Evolutionary conservation across 2,329 filamentous ascomycete species (phyloP).

Genomic region (Cladorrhinum sp.): DNA sequence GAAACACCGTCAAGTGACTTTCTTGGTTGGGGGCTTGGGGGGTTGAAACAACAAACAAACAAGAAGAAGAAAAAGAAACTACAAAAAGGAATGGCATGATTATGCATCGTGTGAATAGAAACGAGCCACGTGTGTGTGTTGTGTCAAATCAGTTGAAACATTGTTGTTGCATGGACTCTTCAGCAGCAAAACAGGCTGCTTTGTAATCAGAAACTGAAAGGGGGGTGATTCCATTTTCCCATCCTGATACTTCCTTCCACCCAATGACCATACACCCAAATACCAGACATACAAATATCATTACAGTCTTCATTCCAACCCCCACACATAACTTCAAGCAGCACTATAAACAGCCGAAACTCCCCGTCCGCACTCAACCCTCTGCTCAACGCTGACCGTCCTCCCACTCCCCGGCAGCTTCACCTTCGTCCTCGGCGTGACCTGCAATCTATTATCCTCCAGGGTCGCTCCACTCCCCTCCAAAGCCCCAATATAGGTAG

Average conservation of each 20-base stretch:
- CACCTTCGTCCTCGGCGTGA: slow-evolving; percentile 73
- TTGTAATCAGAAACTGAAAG: not conserved
- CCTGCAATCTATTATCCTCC: slow-evolving; percentile 72
- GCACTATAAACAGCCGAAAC: slow-evolving; percentile 79
- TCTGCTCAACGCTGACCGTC: slow-evolving; percentile 76
- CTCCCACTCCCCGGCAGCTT: slow-evolving; percentile 60
- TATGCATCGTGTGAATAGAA: not conserved
- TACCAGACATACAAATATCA: not conserved
- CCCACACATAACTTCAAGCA: slow-evolving; percentile 23
- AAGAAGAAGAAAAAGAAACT: not conserved
- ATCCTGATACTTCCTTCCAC: not conserved
- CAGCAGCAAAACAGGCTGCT: no score
- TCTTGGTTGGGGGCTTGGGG: not conserved
- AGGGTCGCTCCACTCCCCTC: slow-evolving; percentile 59
- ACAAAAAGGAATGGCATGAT: not conserved
- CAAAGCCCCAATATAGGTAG: slow-evolving; percentile 74
- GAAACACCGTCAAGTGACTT: not conserved
- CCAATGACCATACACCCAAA: not conserved
- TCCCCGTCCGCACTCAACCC: slow-evolving; percentile 79
- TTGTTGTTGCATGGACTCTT: no score
- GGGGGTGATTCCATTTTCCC: not conserved
- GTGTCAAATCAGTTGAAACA: not conserved
- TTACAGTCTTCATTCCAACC: not conserved
- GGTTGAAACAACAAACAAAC: not conserved
- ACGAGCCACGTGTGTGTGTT: not conserved